These are phyloP conservation scores for Ogataea paradorogensis DNA, from an alignment of 805 yeast species.

Conservation along the genomic window DNA sequence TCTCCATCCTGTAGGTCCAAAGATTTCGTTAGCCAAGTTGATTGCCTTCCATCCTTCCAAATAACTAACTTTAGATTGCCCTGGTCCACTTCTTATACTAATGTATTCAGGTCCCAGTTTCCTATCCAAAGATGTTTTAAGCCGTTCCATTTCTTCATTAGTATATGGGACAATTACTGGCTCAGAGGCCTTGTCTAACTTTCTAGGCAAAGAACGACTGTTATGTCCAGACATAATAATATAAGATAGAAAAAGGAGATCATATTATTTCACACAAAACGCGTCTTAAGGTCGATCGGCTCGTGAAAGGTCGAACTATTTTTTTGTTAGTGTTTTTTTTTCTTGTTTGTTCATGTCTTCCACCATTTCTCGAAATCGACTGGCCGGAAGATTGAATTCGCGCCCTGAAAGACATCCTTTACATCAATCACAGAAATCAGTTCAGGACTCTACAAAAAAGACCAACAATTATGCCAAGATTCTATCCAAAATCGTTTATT, in stretches of 20 bases:
- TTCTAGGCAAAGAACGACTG: slow-evolving; percentile 13
- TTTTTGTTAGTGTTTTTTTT: slow-evolving; percentile 1
- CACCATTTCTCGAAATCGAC: slow-evolving; percentile 3
- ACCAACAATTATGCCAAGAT: slow-evolving; percentile 23
- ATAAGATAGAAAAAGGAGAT: slow-evolving; percentile 6
- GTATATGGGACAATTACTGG: slow-evolving; percentile 16
- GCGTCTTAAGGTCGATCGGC: slow-evolving; percentile 10
- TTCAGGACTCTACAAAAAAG: slow-evolving; percentile 11
- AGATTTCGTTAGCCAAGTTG: slow-evolving; percentile 73
- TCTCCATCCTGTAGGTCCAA: slow-evolving; percentile 83
- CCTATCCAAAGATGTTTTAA: slow-evolving; percentile 31
- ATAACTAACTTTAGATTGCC: slow-evolving; percentile 65
- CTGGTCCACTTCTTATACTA: slow-evolving; percentile 73
- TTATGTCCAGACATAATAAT: slow-evolving; percentile 10
- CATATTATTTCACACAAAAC: slow-evolving; percentile 7
- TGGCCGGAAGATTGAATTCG: neutral
- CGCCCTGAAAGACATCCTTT: neutral
- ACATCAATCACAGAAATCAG: neutral
- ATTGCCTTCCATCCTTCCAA: slow-evolving; percentile 84
- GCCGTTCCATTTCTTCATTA: slow-evolving; percentile 25
- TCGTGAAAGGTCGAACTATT: neutral
- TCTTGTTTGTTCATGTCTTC: slow-evolving; percentile 9
- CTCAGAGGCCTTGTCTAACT: slow-evolving; percentile 1
- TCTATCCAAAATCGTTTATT: slow-evolving; percentile 23
- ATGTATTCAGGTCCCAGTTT: slow-evolving; percentile 75